A percentile compares a stretch with the other conserved stretches of the same genome.
These are phyloP conservation scores for Ascocoryne sarcoides DNA, from an alignment of 2,329 filamentous ascomycete species.

Conservation along the genomic window DNA sequence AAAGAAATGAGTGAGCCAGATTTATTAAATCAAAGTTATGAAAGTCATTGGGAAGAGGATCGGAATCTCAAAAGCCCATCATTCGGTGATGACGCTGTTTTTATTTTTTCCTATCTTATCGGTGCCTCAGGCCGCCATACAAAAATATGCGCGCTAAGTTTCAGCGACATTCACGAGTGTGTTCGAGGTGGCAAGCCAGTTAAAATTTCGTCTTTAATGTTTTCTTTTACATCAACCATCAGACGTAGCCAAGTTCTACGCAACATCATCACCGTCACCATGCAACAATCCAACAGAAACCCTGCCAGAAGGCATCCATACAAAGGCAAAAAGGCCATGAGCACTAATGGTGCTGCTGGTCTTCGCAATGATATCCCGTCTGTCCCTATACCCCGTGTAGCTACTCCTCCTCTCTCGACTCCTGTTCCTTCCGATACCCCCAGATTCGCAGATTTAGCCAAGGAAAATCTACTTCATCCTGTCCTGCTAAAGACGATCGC, in stretches of 20 bases:
- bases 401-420: constrained; percentile 31
- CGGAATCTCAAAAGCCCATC: too few species aligned
- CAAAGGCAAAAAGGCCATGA: constrained; percentile 18
- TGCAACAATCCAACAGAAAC: constrained; percentile 17
- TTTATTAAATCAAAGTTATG: too few species aligned
- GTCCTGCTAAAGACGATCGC: constrained; percentile 51
- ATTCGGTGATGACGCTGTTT: too few species aligned
- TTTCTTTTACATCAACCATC: constrained; percentile 10
- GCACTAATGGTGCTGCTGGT: constrained; percentile 14
- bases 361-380: background rate
- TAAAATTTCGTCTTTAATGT: constrained; percentile 15
- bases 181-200: too few species aligned
- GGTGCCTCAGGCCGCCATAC: too few species aligned
- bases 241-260: constrained; percentile 14
- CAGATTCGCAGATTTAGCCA: constrained; percentile 38
- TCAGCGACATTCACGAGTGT: too few species aligned
- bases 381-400: constrained; percentile 11
- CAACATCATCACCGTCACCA: constrained; percentile 15
- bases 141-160: too few species aligned
- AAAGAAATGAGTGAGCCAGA: too few species aligned
- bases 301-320: constrained; percentile 17
- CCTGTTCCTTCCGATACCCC: constrained; percentile 36
- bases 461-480: constrained; percentile 36
- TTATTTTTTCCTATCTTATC: too few species aligned
- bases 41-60: too few species aligned